A percentile compares a stretch with the other conserved stretches of the same genome.
phyloP scores from a whole-genome alignment of 768 basidiomycete genomes.

The Tricholoma sp. region DNA sequence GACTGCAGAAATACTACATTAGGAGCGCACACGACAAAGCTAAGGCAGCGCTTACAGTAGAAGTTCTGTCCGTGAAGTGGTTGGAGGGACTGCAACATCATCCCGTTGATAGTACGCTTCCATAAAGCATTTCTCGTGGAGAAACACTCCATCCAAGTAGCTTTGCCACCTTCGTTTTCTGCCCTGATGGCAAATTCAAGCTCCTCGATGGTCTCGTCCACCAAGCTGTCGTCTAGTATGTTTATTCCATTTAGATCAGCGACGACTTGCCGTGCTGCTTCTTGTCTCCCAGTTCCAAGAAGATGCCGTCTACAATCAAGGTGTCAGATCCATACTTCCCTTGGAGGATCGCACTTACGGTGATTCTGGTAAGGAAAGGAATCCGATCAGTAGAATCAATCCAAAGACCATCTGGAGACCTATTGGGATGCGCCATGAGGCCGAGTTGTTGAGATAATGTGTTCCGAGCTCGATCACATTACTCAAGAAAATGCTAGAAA shows the following conservation, averaged over 20 bases:
- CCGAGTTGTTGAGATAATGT: conserved; percentile 48
- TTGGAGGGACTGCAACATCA: conserved; percentile 80
- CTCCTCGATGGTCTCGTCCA: conserved; percentile 57
- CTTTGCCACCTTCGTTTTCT: conserved; percentile 79
- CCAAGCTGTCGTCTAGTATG: conserved; percentile 50
- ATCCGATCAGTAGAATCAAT: conserved; percentile 57
- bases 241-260: conserved; percentile 63
- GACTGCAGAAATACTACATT: conserved; percentile 32
- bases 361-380: conserved; percentile 75
- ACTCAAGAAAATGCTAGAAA: conserved; percentile 59
- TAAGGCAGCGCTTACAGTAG: conserved; percentile 46
- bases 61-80: conserved; percentile 81
- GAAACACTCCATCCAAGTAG: conserved; percentile 78
- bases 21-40: background rate
- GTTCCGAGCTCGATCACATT: conserved; percentile 69
- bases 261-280: conserved; percentile 56
- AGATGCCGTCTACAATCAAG: conserved; percentile 52
- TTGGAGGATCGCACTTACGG: conserved; percentile 40
- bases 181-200: conserved; percentile 59
- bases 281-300: conserved; percentile 48
- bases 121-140: too few relatives aligned
- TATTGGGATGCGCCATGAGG: conserved; percentile 70
- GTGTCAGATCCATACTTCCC: background rate
- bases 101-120: conserved; percentile 74
- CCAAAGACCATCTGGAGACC: conserved; percentile 73